Evolutionary conservation across 345 rosid genomes (phyloP).

Genomic region (Murraya paniculata): DNA sequence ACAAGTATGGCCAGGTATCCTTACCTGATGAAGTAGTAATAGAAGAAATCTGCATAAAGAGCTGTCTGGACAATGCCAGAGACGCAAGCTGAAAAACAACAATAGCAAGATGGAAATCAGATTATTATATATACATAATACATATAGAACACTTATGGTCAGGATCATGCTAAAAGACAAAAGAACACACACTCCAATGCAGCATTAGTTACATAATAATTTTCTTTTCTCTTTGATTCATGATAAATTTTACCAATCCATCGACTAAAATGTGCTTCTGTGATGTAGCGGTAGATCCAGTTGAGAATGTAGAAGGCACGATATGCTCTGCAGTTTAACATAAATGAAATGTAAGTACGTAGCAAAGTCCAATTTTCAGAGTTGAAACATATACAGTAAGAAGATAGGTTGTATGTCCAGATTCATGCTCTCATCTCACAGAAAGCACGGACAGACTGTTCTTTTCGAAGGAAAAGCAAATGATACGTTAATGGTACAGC

Average conservation of each 20-base stretch:
- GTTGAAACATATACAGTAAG: not conserved
- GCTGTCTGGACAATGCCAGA: slow-evolving; percentile 88
- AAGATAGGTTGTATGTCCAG: not conserved
- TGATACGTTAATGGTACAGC: not conserved
- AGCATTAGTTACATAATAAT: not conserved
- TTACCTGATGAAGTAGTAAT: slow-evolving; percentile 85
- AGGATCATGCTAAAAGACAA: too few relatives aligned
- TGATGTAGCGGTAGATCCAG: slow-evolving; percentile 80
- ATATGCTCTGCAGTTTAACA: slow-evolving; percentile 64
- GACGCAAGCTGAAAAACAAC: slow-evolving; percentile 58
- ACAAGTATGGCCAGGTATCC: not conserved
- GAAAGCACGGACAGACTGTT: not conserved
- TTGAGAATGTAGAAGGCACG: slow-evolving; percentile 83
- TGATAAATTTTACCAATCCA: slow-evolving; percentile 63
- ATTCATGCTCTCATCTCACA: not conserved
- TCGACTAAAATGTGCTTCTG: slow-evolving; percentile 57
- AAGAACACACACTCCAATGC: not conserved
- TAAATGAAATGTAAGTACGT: not conserved
- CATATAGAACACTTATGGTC: too few relatives aligned
- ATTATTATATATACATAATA: not conserved
- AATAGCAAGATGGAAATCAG: slow-evolving; percentile 6
- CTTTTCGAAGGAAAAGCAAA: not conserved
- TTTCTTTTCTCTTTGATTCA: not conserved
- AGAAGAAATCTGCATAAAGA: slow-evolving; percentile 91
- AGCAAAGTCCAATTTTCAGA: not conserved